Percentiles rank a stretch among this genome's conserved stretches.
Conservation (phyloP, 108 stramenopile species). For the Nitzschia sp. region DNA sequence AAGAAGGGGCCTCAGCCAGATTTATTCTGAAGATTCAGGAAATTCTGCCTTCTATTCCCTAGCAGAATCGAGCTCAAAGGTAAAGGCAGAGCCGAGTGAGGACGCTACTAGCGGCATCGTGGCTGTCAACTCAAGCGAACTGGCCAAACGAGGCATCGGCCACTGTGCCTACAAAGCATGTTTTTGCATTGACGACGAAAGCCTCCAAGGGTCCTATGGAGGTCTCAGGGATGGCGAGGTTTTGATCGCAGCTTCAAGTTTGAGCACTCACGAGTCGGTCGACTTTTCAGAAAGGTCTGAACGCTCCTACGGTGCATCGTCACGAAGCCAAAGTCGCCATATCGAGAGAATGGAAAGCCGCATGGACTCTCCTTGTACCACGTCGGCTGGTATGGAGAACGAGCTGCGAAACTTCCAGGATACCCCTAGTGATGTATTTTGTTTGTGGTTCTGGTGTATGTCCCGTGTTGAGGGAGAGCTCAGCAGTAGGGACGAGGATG, state of each 20-base stretch:
- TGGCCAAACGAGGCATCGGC: background rate
- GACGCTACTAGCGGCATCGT: constrained; percentile 3
- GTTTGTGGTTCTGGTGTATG: too few relatives aligned
- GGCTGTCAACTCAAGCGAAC: background rate
- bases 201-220: constrained; percentile 18
- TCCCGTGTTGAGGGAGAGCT: too few relatives aligned
- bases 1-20: background rate
- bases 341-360: background rate
- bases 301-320: background rate
- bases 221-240: constrained; percentile 19
- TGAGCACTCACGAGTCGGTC: background rate
- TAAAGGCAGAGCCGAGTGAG: background rate
- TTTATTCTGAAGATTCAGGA: background rate
- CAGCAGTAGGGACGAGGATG: background rate
- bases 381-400: too few relatives aligned
- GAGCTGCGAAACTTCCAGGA: too few relatives aligned
- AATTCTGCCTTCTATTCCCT: constrained; percentile 3
- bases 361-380: too few relatives aligned
- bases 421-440: too few relatives aligned
- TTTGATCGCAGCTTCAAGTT: constrained; percentile 7
- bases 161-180: background rate
- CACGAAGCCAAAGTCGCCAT: background rate
- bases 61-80: background rate
- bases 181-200: constrained; percentile 24
- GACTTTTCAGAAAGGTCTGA: background rate